phyloP scores from a whole-genome alignment of 1,284 basidiomycete species.

The Sporisorium exsertum region DNA sequence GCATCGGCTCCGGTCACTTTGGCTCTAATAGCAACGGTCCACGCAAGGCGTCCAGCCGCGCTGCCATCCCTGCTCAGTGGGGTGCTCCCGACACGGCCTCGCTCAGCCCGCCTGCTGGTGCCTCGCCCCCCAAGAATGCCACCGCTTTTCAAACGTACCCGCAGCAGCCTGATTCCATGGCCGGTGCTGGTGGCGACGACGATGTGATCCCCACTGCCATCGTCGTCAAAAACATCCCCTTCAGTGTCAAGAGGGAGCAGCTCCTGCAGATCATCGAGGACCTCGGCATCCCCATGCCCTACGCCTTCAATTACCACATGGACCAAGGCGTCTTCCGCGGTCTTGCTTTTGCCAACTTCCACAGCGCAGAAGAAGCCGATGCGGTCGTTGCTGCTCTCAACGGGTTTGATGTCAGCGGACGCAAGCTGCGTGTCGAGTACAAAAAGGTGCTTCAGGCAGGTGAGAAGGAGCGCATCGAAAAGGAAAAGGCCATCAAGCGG shows the following conservation, averaged over 20 bases:
- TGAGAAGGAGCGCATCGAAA: conserved; percentile 98
- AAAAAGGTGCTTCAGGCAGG: conserved; percentile 99
- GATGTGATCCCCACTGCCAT: conserved; percentile 99
- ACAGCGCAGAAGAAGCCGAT: conserved; percentile 88
- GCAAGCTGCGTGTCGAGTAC: conserved; percentile 97
- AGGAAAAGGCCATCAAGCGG: conserved; percentile 96
- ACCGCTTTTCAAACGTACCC: conserved; percentile 19
- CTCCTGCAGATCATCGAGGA: conserved; percentile 95
- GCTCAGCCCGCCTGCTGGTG: conserved; percentile 28
- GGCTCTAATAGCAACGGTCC: conserved; percentile 33
- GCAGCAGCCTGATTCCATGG: conserved; percentile 5
- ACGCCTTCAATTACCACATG: conserved; percentile 85
- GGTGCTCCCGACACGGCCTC: conserved; percentile 32
- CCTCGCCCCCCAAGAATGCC: conserved; percentile 36
- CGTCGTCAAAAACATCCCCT: conserved; percentile 99
- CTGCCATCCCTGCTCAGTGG: conserved; percentile 54
- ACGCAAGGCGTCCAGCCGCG: conserved; percentile 35
- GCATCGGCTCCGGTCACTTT: conserved; percentile 42
- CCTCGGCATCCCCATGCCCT: conserved; percentile 94
- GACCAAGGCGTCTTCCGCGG: conserved; percentile 86
- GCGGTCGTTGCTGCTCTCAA: conserved; percentile 94
- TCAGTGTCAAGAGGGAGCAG: conserved; percentile 95
- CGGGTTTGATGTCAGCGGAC: conserved; percentile 90
- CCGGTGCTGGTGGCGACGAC: conserved; percentile 75
- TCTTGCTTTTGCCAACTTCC: conserved; percentile 97